Conservation (phyloP, 2,329 filamentous ascomycete species). For the Fusarium nelsonii region DNA sequence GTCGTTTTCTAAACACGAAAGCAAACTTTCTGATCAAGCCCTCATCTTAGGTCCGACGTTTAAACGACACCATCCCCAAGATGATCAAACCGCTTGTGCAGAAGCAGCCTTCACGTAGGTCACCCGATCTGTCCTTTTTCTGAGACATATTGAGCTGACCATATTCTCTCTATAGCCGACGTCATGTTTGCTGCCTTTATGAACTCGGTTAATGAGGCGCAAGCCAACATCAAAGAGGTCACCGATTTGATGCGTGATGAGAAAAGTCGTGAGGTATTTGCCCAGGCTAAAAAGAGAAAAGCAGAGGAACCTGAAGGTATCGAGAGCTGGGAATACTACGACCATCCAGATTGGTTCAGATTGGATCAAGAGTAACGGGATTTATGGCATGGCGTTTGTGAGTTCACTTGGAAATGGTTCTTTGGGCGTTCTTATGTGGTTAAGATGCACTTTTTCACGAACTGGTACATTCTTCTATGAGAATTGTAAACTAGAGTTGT, state of each 20-base stretch:
- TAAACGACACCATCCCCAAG: slow-evolving; percentile 55
- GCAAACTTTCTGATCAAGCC: slow-evolving; percentile 36
- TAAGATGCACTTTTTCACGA: neutral
- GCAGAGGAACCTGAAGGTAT: slow-evolving; percentile 68
- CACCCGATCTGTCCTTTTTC: slow-evolving; percentile 34
- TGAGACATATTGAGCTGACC: slow-evolving; percentile 25
- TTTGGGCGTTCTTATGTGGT: slow-evolving; percentile 20
- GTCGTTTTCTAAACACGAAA: slow-evolving; percentile 11
- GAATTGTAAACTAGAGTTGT: neutral
- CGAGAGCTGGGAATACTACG: slow-evolving; percentile 68
- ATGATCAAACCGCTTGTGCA: slow-evolving; percentile 63
- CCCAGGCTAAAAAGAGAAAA: slow-evolving; percentile 65
- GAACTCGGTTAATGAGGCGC: slow-evolving; percentile 61
- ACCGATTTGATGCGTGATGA: slow-evolving; percentile 61
- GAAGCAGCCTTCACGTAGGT: slow-evolving; percentile 65
- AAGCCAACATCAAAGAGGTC: slow-evolving; percentile 66
- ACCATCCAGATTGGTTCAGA: slow-evolving; percentile 70
- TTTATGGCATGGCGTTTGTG: slow-evolving; percentile 10
- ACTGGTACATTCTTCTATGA: neutral
- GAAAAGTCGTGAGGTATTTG: slow-evolving; percentile 63
- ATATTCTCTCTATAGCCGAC: slow-evolving; percentile 58
- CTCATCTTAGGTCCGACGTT: slow-evolving; percentile 49
- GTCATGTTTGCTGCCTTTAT: slow-evolving; percentile 62
- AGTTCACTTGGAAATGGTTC: slow-evolving; percentile 11
- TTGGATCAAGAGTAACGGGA: slow-evolving; percentile 47